Base-by-base conservation (phyloP, 345 rosid species). In the Raphanus sativus region DNA sequence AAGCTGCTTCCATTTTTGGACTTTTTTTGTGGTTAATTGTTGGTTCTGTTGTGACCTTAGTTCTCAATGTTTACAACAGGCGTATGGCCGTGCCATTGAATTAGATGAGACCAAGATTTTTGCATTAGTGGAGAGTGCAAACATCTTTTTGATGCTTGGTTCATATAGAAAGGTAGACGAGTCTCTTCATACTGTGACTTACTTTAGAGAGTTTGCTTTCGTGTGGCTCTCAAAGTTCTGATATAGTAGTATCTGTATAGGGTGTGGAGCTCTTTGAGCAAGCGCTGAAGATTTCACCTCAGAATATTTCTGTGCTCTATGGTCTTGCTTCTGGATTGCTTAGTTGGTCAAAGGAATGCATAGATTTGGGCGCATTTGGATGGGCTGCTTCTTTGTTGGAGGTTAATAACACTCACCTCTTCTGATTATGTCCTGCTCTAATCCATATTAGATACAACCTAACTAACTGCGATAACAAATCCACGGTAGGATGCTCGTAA, bases 331-430 rank as follows among this genome's bases (percentile, higher is more conserved):
- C 94, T 82, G 97, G 90, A 69, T 83, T 89, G 79, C 88, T 91
- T 78, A 86, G 94, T 71, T 87, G 87, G 88, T 86, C 97, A 77
- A 92, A 91, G 77, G 93, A 95, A 84, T 88, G 93, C 56, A 84
- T 89, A 67, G 85, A 83, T 83, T 77, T 86, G 76, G 99, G 99
- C 38, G 94, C 98, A 61, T 91, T 89, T 78, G 80, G 74, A 73
- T 90, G 98, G 99, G 96, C 87, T 69, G 89, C 96, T 74, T 90
- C 97, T 61, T 82, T 95, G 50, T 81, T 95, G 60, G 89, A 95
- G 93, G 99, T 95, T 84, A 62, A 70, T 71, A 15, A 65, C 71
- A 32, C 13, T 15, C 36, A 48, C 7, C 67, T 62, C 26, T 66
- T 85, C 68, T 68, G 62, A 13, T 60, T 82, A 71, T 62, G 21